Evolutionary conservation across 768 basidiomycete genomes (phyloP), one percentile per base, ranked within the genome.

Genomic region (Trametopsis cervina): DNA sequence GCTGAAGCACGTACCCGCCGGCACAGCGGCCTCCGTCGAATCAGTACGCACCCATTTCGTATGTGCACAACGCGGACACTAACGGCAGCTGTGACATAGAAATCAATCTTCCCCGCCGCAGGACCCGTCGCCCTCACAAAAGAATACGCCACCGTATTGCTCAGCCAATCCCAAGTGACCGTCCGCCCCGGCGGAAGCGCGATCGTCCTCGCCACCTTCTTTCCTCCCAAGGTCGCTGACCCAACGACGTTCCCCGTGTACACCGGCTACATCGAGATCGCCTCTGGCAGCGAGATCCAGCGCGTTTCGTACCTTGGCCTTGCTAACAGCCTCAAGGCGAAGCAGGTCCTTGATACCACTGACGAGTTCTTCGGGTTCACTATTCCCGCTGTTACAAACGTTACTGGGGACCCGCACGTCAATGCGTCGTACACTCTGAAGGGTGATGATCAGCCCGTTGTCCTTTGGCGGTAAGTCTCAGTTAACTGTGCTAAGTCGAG

Each of bases 181-280:
- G 61, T 84, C 24, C 53, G 23, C 17, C 71, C 77, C 1, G 71
- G 74, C 1, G 54, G 62, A 46, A 60, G 69, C 4, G 64, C 65
- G 23, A 60, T 57, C 22, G 65, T 83, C 44, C 52, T 62, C 3
- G 71, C 72, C 4, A 56, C 55, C n/a, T 74, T 85, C 64, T 66
- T 60, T 1, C 68, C 73, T 0, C 81, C 55, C 0, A 64, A 69
- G 10, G 60, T 71, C 51, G 64, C 73, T 22, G 58, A 56, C 2
- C n/a, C n/a, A n/a, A 54, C 67, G 26, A 68, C 70, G 1, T 72
- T 77, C 63, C 80, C 81, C 17, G 69, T 80, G 43, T 81, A 74
- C 64, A 77, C 76, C 25, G 81, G 80, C 6, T 80, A 70, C 66
- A 75, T 83, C 55, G 49, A 65, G 44, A 53, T 67, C 24, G 41